Base-by-base conservation (phyloP, 768 basidiomycete species). In the Piloderma croceum region DNA sequence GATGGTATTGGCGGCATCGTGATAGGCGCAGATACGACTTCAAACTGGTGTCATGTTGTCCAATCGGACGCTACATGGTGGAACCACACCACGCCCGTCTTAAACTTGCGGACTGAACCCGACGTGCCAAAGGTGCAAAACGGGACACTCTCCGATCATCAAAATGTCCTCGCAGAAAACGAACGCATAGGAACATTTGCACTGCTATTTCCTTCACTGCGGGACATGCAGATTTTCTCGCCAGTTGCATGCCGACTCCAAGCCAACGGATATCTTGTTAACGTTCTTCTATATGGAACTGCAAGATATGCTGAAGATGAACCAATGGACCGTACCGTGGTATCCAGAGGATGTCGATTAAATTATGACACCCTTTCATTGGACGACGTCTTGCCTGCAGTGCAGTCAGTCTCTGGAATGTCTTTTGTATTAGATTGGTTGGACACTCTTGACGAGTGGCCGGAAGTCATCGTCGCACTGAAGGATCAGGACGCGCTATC, bases 1-100 rank as follows among this genome's bases (percentile, higher is more conserved):
- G 58, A 62, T 21, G 45, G 43, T 22, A 52, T 64, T 7, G 70
- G 69, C 13, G 76, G 71, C 3, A 52, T 71, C 18, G 58, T 72
- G 23, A 45, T 61, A 3, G 32, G 36, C 17, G 1, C 34, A 6
- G 23, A 5, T 21, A 35, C 31, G 5, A 5, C 22, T 12, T 19
- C n/a, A 5, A 29, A 17, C 18, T 12, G 24, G 34, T 29, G 12
- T 7, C n/a, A n/a, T n/a, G n/a, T n/a, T n/a, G n/a, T n/a, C n/a
- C n/a, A n/a, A n/a, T n/a, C n/a, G n/a, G n/a, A n/a, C n/a, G n/a
- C n/a, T n/a, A n/a, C n/a, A n/a, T n/a, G n/a, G n/a, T n/a, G n/a
- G n/a, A n/a, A n/a, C n/a, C n/a, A n/a, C n/a, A n/a, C n/a, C n/a
- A n/a, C n/a, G n/a, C n/a, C n/a, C n/a, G n/a, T n/a, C n/a, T n/a